These are phyloP conservation scores for Daldinia sp. DNA, from an alignment of 2,329 filamentous ascomycete genomes.

Conservation along the genomic window DNA sequence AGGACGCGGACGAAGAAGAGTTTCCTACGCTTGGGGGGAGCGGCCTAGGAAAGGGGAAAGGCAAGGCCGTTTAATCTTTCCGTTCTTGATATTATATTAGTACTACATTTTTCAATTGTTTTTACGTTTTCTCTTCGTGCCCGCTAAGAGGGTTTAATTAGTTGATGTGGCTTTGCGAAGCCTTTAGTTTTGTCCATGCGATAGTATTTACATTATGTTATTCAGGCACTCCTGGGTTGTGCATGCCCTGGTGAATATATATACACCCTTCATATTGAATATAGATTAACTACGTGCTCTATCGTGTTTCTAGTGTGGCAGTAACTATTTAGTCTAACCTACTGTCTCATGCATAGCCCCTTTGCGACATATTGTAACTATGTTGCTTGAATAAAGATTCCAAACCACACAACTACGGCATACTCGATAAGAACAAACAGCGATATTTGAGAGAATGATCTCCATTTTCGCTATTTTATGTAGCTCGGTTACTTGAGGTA, in stretches of 20 bases:
- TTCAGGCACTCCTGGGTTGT: neutral
- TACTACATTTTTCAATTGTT: neutral
- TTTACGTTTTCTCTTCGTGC: conserved; percentile 21
- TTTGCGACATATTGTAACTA: neutral
- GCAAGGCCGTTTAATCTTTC: neutral
- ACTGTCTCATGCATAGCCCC: neutral
- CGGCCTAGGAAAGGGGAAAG: conserved; percentile 45
- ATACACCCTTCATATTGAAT: neutral
- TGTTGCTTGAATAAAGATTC: neutral
- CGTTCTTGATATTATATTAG: conserved; percentile 8
- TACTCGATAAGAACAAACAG: neutral
- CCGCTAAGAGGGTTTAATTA: conserved; percentile 16
- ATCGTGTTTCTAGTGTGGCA: neutral
- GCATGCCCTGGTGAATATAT: neutral
- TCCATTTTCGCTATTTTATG: conserved; percentile 21
- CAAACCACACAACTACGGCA: neutral
- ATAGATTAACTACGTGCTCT: too few species aligned
- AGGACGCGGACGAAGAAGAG: conserved; percentile 45
- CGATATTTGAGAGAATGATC: conserved; percentile 6
- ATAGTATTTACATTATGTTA: neutral
- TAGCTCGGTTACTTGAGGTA: conserved; percentile 7
- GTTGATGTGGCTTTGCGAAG: conserved; percentile 13
- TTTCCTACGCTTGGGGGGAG: conserved; percentile 48
- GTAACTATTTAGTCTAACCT: neutral
- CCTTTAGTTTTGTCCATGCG: conserved; percentile 17